phyloP scores from a whole-genome alignment of 163 green algal species.

The Scenedesmus sp. region DNA sequence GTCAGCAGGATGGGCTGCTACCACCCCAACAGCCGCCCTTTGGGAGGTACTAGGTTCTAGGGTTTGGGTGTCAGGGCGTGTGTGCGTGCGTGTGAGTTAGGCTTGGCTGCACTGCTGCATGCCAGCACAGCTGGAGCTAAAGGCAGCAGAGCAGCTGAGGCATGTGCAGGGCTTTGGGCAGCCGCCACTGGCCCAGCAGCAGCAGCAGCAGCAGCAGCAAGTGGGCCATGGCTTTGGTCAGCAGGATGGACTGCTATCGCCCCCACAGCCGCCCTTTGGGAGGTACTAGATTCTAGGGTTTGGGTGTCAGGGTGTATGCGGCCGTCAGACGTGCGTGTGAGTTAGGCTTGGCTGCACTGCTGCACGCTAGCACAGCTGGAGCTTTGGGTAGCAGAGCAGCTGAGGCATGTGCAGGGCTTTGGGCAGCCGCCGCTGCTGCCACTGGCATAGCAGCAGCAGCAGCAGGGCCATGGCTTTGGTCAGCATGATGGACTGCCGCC shows the following conservation, averaged over 20 bases:
- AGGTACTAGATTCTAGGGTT: not conserved
- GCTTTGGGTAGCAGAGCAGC: too few relatives aligned
- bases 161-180: not conserved
- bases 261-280: not conserved
- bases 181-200: not conserved
- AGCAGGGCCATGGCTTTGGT: not conserved
- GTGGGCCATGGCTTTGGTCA: not conserved
- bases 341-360: too few relatives aligned
- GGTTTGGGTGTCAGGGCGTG: not conserved
- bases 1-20: not conserved
- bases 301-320: too few relatives aligned
- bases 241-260: not conserved
- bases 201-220: not conserved
- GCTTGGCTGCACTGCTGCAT: too few relatives aligned
- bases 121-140: too few relatives aligned
- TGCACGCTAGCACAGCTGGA: too few relatives aligned
- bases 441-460: too few relatives aligned
- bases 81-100: too few relatives aligned
- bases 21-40: not conserved
- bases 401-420: not conserved
- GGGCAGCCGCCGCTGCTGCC: not conserved
- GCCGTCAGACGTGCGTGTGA: too few relatives aligned
- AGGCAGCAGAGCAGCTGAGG: too few relatives aligned
- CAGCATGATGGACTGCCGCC: not conserved
- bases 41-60: not conserved